These are phyloP conservation scores for Corynespora cassiicola DNA, from an alignment of 2,329 filamentous ascomycete genomes.

Conservation along the genomic window DNA sequence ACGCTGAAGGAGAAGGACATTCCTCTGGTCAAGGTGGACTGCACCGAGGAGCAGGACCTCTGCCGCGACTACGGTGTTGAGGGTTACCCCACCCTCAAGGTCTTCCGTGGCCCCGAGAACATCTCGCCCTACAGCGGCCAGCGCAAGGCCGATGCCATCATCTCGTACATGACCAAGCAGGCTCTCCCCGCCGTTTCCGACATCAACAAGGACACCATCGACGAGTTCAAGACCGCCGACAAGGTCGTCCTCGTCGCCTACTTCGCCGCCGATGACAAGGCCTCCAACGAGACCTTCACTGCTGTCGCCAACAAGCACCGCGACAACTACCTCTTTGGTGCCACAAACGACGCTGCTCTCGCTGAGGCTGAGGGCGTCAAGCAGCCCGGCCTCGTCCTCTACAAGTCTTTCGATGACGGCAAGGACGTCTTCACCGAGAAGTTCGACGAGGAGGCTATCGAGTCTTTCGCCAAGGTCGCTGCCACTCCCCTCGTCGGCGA, in stretches of 20 bases:
- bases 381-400: conserved; percentile 86
- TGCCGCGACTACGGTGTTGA: conserved; percentile 91
- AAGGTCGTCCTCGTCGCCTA: conserved; percentile 95
- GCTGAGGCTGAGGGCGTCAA: conserved; percentile 91
- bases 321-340: conserved; percentile 92
- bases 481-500: conserved; percentile 92
- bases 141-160: conserved; percentile 80
- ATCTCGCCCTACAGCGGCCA: conserved; percentile 84
- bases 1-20: conserved; percentile 88
- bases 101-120: conserved; percentile 91
- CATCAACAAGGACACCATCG: conserved; percentile 80
- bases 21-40: conserved; percentile 86
- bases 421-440: conserved; percentile 83
- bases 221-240: conserved; percentile 97
- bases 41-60: conserved; percentile 91
- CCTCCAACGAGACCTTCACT: conserved; percentile 85
- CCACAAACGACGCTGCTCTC: conserved; percentile 80
- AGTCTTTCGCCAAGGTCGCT: conserved; percentile 81
- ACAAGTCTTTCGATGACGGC: conserved; percentile 98
- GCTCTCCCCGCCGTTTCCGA: conserved; percentile 88
- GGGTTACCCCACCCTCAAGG: conserved; percentile 98
- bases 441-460: conserved; percentile 81
- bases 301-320: conserved; percentile 76
- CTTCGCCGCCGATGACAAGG: conserved; percentile 79
- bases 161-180: conserved; percentile 98